phyloP scores from a whole-genome alignment of 345 rosid species.

The Populus euphratica region DNA sequence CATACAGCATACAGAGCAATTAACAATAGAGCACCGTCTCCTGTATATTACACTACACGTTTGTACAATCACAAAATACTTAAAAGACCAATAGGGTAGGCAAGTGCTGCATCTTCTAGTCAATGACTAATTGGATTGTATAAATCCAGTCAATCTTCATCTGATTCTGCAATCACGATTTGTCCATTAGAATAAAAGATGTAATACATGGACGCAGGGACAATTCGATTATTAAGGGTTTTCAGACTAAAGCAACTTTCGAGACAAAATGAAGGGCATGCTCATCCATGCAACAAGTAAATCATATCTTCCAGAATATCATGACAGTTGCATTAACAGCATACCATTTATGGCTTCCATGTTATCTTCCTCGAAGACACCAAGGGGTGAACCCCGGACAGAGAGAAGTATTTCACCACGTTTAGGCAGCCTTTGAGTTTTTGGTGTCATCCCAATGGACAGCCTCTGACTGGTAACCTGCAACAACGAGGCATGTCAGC shows the following conservation, averaged over 20 bases:
- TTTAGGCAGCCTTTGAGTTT: conserved; percentile 71
- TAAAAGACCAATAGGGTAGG: not conserved
- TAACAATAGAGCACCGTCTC: not conserved
- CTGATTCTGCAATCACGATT: conserved; percentile 45
- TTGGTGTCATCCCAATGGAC: conserved; percentile 89
- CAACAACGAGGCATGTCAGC: not conserved
- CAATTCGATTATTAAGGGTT: not conserved
- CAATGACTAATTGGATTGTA: not conserved
- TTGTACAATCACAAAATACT: not conserved
- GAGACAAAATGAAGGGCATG: not conserved
- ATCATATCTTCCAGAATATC: not conserved
- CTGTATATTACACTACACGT: not conserved
- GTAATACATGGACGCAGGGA: not conserved
- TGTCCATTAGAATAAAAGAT: not conserved
- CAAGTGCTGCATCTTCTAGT: not conserved
- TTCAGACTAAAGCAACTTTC: not conserved
- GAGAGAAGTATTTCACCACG: conserved; percentile 90
- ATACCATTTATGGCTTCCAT: conserved; percentile 88
- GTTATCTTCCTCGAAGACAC: conserved; percentile 76
- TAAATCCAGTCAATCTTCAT: conserved; percentile 33
- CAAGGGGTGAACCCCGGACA: conserved; percentile 89
- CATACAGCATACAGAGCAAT: not conserved
- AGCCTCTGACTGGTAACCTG: conserved; percentile 70
- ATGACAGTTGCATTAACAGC: not conserved
- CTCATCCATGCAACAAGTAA: not conserved